Conservation (phyloP, 225 moss, liverwort and hornwort species). For the Marchantia paleacea region DNA sequence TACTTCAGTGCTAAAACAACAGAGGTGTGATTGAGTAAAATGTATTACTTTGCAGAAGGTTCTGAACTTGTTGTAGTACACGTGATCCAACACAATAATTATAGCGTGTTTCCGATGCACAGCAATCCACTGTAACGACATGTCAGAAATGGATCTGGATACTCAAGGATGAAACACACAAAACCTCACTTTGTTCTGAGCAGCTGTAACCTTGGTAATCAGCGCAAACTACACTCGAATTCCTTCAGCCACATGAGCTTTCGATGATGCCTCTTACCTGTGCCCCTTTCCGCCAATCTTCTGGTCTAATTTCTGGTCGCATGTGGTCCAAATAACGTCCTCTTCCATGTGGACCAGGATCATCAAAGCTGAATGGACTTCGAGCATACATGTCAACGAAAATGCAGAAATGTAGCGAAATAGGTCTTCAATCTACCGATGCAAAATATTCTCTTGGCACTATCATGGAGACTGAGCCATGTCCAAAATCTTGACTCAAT, state of each 20-base stretch:
- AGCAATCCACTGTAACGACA: constrained; percentile 37
- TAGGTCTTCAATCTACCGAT: background rate
- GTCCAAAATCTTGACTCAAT: too few species aligned
- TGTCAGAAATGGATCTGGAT: background rate
- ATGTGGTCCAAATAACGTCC: constrained; percentile 40
- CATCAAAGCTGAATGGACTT: constrained; percentile 25
- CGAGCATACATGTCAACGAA: background rate
- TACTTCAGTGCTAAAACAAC: background rate
- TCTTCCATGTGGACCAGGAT: constrained; percentile 38
- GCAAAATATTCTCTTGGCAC: background rate
- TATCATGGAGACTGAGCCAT: background rate
- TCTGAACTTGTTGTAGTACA: constrained; percentile 49
- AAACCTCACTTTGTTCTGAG: background rate
- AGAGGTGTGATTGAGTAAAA: background rate
- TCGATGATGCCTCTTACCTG: constrained; percentile 6
- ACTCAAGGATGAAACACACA: background rate
- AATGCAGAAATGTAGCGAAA: too few species aligned
- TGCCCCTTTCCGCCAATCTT: constrained; percentile 43
- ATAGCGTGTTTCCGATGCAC: constrained; percentile 42
- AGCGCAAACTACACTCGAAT: too few species aligned
- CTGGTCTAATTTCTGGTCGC: constrained; percentile 38
- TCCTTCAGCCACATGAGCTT: background rate
- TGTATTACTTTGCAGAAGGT: constrained; percentile 35
- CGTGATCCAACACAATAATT: constrained; percentile 35
- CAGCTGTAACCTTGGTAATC: too few species aligned